These are phyloP conservation scores for Chlamydomonas urium DNA, from an alignment of 139 green algal genomes.

Conservation along the genomic window DNA sequence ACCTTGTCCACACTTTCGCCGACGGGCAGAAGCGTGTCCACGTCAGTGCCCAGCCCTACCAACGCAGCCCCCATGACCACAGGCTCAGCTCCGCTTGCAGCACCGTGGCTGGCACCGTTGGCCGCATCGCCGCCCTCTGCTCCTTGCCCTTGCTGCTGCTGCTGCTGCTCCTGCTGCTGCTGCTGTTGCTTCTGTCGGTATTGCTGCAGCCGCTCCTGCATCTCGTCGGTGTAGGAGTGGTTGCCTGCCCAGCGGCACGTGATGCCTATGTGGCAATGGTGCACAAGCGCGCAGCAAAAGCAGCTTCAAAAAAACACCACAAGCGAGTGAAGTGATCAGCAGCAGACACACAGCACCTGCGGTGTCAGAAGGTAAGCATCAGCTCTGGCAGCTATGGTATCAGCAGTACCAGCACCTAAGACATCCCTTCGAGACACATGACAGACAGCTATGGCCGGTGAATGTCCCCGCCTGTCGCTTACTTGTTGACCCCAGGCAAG, in stretches of 20 bases:
- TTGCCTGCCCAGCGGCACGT: constrained; percentile 7
- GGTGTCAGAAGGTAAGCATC: too few relatives aligned
- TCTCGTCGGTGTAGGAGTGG: constrained; percentile 5
- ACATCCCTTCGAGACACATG: constrained; percentile 15
- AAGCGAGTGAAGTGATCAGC: too few relatives aligned
- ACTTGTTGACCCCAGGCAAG: too few relatives aligned
- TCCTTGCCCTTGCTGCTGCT: neutral
- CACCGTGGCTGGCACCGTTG: neutral
- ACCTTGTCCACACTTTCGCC: constrained; percentile 13
- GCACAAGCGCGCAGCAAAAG: neutral
- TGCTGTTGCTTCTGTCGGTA: constrained; percentile 1
- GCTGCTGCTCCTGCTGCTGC: neutral
- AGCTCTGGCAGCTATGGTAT: neutral
- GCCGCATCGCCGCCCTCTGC: neutral
- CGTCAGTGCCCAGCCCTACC: neutral
- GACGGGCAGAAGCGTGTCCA: constrained; percentile 5
- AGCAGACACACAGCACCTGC: too few relatives aligned
- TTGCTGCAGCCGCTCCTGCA: neutral
- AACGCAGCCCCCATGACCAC: neutral
- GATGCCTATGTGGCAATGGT: constrained; percentile 3
- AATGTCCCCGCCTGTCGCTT: too few relatives aligned
- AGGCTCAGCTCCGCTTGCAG: neutral
- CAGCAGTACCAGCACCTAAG: neutral
- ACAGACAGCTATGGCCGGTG: constrained; percentile 1
- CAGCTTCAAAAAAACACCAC: neutral